phyloP scores from a whole-genome alignment of 2,329 filamentous ascomycete genomes.

The Neurospora sp. region DNA sequence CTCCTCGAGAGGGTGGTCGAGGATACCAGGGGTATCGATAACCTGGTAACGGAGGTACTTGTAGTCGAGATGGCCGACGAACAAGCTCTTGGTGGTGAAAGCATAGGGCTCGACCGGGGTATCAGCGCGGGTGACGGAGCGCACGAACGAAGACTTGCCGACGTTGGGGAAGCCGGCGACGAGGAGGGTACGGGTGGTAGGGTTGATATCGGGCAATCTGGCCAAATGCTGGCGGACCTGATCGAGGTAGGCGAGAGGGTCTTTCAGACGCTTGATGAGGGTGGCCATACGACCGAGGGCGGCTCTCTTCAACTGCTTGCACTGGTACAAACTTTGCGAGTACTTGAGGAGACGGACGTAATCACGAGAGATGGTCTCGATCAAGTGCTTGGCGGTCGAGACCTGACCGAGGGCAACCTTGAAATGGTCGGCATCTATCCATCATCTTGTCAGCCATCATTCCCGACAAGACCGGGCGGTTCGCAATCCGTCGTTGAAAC shows the following conservation, averaged over 20 bases:
- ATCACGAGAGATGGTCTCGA: constrained; percentile 91
- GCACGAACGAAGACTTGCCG: constrained; percentile 92
- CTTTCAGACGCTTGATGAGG: constrained; percentile 87
- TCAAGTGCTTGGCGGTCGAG: constrained; percentile 89
- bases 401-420: constrained; percentile 92
- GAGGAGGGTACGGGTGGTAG: constrained; percentile 88
- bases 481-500: neutral
- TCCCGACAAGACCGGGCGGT: neutral
- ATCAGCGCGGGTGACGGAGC: constrained; percentile 85
- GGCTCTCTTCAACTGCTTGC: constrained; percentile 96
- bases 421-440: constrained; percentile 77
- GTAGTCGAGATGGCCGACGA: constrained; percentile 96
- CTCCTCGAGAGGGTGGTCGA: constrained; percentile 95
- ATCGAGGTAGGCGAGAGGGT: constrained; percentile 89
- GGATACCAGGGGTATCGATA: constrained; percentile 96
- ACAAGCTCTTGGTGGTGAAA: constrained; percentile 94
- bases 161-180: constrained; percentile 98
- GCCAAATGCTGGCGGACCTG: constrained; percentile 93
- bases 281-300: constrained; percentile 97
- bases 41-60: constrained; percentile 59
- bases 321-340: constrained; percentile 93
- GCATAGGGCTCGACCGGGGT: constrained; percentile 97
- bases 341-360: constrained; percentile 89
- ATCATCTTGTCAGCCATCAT: constrained; percentile 3
- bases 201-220: constrained; percentile 95